Evolutionary conservation across 2,329 filamentous ascomycete genomes (phyloP).

Genomic region (Colletotrichum theobromicola): DNA sequence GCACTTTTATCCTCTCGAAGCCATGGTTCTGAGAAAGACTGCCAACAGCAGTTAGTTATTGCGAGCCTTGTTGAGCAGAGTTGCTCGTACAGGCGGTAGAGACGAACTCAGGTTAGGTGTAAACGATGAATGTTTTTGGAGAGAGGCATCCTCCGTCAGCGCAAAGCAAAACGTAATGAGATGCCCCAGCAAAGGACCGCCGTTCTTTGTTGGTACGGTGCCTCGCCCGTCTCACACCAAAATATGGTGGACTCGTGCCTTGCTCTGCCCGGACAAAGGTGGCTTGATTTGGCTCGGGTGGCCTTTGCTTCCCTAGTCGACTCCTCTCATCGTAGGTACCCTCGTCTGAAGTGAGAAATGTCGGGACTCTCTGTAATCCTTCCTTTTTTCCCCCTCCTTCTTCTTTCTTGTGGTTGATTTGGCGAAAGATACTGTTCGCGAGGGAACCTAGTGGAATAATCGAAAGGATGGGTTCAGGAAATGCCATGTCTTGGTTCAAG

Average conservation of each 20-base stretch:
- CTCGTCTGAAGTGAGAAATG: conserved; percentile 1
- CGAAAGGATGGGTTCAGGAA: not conserved
- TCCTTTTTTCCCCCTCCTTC: not conserved
- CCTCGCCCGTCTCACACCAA: conserved; percentile 4
- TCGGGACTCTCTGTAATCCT: not conserved
- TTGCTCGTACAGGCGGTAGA: not conserved
- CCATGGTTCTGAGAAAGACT: not conserved
- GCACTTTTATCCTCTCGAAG: not conserved
- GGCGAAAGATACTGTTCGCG: not conserved
- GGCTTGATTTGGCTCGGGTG: conserved; percentile 7
- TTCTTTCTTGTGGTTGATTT: not conserved
- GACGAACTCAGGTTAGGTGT: not conserved
- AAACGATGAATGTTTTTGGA: not conserved
- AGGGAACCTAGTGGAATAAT: conserved; percentile 14
- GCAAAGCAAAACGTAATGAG: not conserved
- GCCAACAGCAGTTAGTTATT: not conserved
- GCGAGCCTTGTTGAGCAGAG: not conserved
- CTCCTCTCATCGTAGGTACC: not conserved
- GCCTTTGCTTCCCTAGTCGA: not conserved
- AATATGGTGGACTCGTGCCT: conserved; percentile 9
- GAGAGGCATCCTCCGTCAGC: not conserved
- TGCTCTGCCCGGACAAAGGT: conserved; percentile 8
- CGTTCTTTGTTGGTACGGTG: conserved; percentile 15
- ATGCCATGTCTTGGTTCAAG: conserved; percentile 11
- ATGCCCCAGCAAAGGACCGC: not conserved